Evolutionary conservation across 2,329 filamentous ascomycete species (phyloP), one percentile per base, ranked within the genome.

Genomic region (Microcyclospora tardicrescens): DNA sequence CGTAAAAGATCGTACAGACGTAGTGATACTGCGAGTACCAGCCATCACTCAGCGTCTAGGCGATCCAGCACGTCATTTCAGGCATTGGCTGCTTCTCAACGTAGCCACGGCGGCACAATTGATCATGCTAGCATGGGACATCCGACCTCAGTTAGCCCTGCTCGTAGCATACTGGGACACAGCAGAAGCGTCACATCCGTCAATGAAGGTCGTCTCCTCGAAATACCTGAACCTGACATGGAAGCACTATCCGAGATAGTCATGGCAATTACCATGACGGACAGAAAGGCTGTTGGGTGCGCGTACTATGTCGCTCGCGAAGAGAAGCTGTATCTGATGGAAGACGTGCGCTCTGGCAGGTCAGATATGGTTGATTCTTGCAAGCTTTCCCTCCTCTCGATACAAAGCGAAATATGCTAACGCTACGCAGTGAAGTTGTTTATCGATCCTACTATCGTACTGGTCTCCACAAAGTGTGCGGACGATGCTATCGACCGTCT

Each of bases 281-380:
- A 78, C n/a, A 71, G 74, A 24, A 77, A 73, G 1, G 77, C 72
- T 0, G 68, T 94, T 13, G 89, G 89, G 1, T 95, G 86, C 57
- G 80, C 84, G 34, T 93, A 89, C 55, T 94, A 89, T 55, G 66
- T 79, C 34, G 77, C 79, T 5, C 63, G 70, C 16, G 75, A 85
- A 30, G 78, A 83, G 51, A 75, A 69, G 28, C 60, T 95, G 3
- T 80, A 74, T 42, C 68, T 94, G 33, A 77, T 93, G 55, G 78
- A 89, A 54, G 87, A 95, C 48, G 69, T 84, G 9, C 68, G 73
- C 12, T 67, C 76, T 47, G 80, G 78, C 4, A 77, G 75, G n/a
- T 57, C 75, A n/a, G 77, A 84, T 28, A 64, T 79, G 10, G 53
- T 71, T 11, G 64, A 70, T 46, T 51, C 61, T 35, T 51, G 67